phyloP scores from a whole-genome alignment of 2,329 filamentous ascomycete species.

The Claviceps digitariae region DNA sequence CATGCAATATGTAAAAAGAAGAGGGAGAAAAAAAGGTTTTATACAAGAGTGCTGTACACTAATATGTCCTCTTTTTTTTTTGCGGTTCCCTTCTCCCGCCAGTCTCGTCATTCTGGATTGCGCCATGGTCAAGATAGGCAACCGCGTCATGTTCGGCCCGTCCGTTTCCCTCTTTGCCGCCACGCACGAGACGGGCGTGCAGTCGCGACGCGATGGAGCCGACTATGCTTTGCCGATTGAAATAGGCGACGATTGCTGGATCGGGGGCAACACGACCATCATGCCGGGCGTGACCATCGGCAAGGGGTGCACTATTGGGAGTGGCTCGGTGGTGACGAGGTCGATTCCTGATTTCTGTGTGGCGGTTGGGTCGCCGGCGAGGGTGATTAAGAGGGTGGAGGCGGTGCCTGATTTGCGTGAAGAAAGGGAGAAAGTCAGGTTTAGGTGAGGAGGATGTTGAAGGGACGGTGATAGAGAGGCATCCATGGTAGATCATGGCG shows the following conservation, averaged over 20 bases:
- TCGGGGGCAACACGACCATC: constrained; percentile 35
- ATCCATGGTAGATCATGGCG: not conserved
- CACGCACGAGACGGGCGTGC: constrained; percentile 55
- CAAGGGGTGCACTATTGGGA: constrained; percentile 36
- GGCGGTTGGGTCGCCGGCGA: constrained; percentile 34
- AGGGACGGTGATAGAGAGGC: not conserved
- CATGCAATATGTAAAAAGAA: no score
- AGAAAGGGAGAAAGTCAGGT: not conserved
- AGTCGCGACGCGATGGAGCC: constrained; percentile 30
- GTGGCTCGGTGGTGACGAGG: constrained; percentile 36
- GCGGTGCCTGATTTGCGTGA: constrained; percentile 18
- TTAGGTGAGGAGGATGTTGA: not conserved
- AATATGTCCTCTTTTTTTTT: not conserved
- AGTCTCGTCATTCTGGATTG: constrained; percentile 56
- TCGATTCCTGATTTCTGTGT: constrained; percentile 34
- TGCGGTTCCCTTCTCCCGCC: no score
- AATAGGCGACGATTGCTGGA: constrained; percentile 43
- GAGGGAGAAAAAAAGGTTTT: no score
- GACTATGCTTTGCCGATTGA: constrained; percentile 32
- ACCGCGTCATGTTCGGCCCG: constrained; percentile 58
- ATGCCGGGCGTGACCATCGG: constrained; percentile 40
- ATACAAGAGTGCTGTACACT: no score
- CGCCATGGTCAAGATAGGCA: constrained; percentile 55
- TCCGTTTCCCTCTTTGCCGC: constrained; percentile 58
- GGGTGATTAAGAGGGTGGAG: constrained; percentile 33